Evolutionary conservation across 495 filamentous ascomycete species (phyloP).

Genomic region (Penicillium argentinense): DNA sequence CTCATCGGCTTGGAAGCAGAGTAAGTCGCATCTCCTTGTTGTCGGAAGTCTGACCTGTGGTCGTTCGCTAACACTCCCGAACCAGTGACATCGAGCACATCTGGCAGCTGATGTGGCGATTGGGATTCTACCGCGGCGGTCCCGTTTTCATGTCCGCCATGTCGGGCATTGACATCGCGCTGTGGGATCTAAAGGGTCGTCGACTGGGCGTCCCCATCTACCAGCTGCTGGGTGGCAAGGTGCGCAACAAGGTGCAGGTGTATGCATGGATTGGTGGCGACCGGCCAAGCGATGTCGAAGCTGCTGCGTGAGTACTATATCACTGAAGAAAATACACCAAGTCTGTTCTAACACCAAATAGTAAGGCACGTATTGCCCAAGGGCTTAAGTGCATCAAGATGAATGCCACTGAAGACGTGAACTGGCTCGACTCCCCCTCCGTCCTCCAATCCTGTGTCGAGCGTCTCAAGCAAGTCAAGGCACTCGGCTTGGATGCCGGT

Average conservation of each 20-base stretch:
- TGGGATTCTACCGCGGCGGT: slow-evolving; percentile 80
- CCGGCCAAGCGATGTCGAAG: slow-evolving; percentile 67
- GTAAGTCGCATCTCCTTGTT: no score
- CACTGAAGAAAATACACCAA: background rate
- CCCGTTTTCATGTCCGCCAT: slow-evolving; percentile 82
- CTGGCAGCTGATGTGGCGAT: slow-evolving; percentile 72
- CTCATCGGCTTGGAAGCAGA: slow-evolving; percentile 76
- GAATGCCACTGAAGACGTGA: slow-evolving; percentile 80
- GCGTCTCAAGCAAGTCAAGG: slow-evolving; percentile 68
- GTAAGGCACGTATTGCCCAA: slow-evolving; percentile 64
- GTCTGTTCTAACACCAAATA: slow-evolving; percentile 6
- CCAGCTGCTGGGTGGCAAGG: slow-evolving; percentile 73
- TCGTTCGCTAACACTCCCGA: no score
- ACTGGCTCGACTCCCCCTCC: slow-evolving; percentile 75
- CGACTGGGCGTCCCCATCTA: slow-evolving; percentile 68
- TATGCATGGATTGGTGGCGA: slow-evolving; percentile 91
- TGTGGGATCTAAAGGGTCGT: slow-evolving; percentile 74
- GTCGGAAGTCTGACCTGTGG: no score
- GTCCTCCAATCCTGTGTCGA: slow-evolving; percentile 65
- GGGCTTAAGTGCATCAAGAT: slow-evolving; percentile 78
- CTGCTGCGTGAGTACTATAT: slow-evolving; percentile 43
- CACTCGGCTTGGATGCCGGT: slow-evolving; percentile 68
- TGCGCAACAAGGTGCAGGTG: slow-evolving; percentile 70
- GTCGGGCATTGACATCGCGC: slow-evolving; percentile 76
- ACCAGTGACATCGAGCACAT: slow-evolving; percentile 84